Evolutionary conservation across 345 rosid species (phyloP).

Genomic region (Populus nigra): DNA sequence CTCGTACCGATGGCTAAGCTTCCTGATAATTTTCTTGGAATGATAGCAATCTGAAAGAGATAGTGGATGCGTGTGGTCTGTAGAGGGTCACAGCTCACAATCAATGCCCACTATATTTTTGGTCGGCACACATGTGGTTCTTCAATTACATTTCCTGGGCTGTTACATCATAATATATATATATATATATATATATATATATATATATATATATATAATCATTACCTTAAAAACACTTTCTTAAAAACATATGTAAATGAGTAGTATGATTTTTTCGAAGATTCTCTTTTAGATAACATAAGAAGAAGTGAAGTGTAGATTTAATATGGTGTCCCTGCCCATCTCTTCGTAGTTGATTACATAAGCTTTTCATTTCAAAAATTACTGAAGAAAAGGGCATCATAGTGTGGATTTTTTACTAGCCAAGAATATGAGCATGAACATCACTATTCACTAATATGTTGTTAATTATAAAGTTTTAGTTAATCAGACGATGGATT

Average conservation of each 20-base stretch:
- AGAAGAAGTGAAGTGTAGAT: not conserved
- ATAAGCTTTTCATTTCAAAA: too few relatives aligned
- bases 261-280: not conserved
- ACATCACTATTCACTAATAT: too few relatives aligned
- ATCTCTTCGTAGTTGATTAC: too few relatives aligned
- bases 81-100: not conserved
- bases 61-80: not conserved
- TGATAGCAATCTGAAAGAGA: not conserved
- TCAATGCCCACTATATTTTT: not conserved
- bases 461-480: too few relatives aligned
- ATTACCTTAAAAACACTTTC: not conserved
- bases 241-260: not conserved
- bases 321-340: not conserved
- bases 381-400: too few relatives aligned
- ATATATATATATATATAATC: too few relatives aligned
- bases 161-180: too few relatives aligned
- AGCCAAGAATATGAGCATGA: too few relatives aligned
- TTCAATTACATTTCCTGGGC: not conserved
- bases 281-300: not conserved
- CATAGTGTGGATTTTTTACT: too few relatives aligned
- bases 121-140: not conserved
- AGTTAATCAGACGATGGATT: too few relatives aligned
- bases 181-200: too few relatives aligned
- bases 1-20: not conserved
- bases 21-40: not conserved